These are phyloP conservation scores for Diaporthe sp. DNA, from an alignment of 2,329 filamentous ascomycete species.

Conservation along the genomic window DNA sequence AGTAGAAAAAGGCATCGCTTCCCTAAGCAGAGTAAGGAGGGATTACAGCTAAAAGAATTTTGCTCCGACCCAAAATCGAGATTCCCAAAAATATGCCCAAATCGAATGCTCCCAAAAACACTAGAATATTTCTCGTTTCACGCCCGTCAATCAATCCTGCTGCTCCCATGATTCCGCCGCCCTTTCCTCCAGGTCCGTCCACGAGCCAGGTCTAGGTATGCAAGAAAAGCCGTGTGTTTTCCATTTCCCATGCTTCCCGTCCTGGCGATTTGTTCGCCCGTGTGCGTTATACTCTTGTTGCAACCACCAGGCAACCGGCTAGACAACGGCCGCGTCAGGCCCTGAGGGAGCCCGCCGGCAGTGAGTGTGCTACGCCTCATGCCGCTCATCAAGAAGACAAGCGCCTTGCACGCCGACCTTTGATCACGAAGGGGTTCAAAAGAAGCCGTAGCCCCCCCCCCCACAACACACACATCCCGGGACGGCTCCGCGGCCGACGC, in stretches of 20 bases:
- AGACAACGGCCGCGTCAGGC: neutral
- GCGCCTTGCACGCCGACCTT: neutral
- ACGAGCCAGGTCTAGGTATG: constrained; percentile 27
- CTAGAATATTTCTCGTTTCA: neutral
- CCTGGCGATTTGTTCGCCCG: constrained; percentile 17
- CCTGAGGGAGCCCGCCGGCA: neutral
- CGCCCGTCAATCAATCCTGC: constrained; percentile 7
- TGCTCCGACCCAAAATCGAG: neutral
- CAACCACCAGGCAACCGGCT: neutral
- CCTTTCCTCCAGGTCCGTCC: neutral
- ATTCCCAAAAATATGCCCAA: constrained; percentile 11
- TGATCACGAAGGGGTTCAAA: neutral
- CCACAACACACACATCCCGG: too few species aligned
- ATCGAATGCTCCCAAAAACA: constrained; percentile 15
- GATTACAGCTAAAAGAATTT: constrained; percentile 13
- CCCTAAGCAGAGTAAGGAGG: constrained; percentile 5
- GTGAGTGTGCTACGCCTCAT: neutral
- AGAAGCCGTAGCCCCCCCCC: too few species aligned
- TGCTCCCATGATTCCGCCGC: neutral
- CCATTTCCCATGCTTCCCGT: constrained; percentile 20
- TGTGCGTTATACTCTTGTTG: constrained; percentile 8
- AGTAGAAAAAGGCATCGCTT: neutral
- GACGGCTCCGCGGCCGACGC: neutral
- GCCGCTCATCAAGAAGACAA: neutral
- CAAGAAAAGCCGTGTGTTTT: constrained; percentile 8